A percentile compares a stretch with the other conserved stretches of the same genome.
Conservation (phyloP, 176 grass and related monocot species). For the Alopecurus myosuroides region DNA sequence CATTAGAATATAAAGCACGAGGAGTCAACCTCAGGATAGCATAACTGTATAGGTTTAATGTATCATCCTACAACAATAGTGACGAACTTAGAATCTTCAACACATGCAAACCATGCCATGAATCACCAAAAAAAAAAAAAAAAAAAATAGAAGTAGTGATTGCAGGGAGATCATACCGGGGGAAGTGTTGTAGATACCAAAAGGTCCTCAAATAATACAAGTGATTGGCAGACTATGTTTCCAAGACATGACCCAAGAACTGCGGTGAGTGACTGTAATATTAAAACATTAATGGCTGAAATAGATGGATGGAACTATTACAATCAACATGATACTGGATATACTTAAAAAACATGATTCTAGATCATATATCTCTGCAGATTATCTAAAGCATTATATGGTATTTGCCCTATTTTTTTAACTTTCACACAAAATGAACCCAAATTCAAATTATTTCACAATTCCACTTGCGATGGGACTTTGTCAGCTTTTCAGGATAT, state of each 20-base stretch:
- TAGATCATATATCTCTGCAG: not conserved
- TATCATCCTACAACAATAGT: slow-evolving; percentile 69
- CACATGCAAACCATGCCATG: slow-evolving; percentile 5
- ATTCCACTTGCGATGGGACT: no score
- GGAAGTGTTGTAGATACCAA: slow-evolving; percentile 84
- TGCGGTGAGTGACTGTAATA: slow-evolving; percentile 81
- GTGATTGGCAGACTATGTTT: slow-evolving; percentile 53
- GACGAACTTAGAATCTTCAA: not conserved
- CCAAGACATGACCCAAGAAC: slow-evolving; percentile 72
- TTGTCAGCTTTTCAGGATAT: no score
- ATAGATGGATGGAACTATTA: slow-evolving; percentile 13
- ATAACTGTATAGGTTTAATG: slow-evolving; percentile 74
- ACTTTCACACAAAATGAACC: no score
- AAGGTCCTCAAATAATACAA: slow-evolving; percentile 93
- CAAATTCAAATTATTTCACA: no score
- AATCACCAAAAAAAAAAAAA: slow-evolving; percentile 24
- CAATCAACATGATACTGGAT: slow-evolving; percentile 8
- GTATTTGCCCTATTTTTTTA: no score
- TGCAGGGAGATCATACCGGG: slow-evolving; percentile 48
- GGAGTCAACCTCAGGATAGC: slow-evolving; percentile 83
- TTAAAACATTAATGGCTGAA: slow-evolving; percentile 47
- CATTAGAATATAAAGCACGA: slow-evolving; percentile 68
- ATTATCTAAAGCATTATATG: not conserved
- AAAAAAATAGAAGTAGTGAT: slow-evolving; percentile 8
- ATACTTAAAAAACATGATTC: not conserved